A percentile compares a stretch with the other conserved stretches of the same genome.
phyloP scores from a whole-genome alignment of 2,329 filamentous ascomycete genomes.

The Ceratocystis ficicola region DNA sequence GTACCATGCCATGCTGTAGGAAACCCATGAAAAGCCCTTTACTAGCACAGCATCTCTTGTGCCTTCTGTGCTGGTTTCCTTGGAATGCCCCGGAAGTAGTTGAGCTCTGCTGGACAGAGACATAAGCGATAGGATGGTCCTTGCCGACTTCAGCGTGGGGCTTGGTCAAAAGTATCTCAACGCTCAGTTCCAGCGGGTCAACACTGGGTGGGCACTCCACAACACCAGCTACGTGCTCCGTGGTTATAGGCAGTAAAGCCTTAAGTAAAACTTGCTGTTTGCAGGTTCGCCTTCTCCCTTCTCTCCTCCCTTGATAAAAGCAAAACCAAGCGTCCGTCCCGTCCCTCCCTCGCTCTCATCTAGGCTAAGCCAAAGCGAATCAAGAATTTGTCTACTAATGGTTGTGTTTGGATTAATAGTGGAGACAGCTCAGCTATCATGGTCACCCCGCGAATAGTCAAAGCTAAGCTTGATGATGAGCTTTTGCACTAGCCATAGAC shows the following conservation, averaged over 20 bases:
- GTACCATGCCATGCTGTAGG: neutral
- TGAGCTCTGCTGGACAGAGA: neutral
- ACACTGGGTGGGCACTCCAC: neutral
- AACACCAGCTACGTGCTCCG: neutral
- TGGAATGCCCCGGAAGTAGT: neutral
- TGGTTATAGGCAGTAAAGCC: neutral
- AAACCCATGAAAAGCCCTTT: neutral
- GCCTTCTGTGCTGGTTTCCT: neutral
- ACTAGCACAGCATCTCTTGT: neutral
- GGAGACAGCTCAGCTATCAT: neutral
- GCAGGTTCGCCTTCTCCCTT: neutral
- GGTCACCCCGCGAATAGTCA: neutral
- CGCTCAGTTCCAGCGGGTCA: neutral
- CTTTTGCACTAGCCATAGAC: neutral
- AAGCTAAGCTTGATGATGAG: slow-evolving; percentile 1
- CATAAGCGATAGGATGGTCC: neutral
- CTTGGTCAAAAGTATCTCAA: neutral
- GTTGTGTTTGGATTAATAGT: neutral
- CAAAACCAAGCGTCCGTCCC: neutral
- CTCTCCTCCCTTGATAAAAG: neutral
- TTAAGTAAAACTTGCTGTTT: neutral
- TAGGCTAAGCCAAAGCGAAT: neutral
- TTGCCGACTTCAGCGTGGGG: neutral
- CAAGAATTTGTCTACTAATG: neutral
- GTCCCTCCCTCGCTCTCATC: neutral